Evolutionary conservation across 345 rosid genomes (phyloP).

Genomic region (Hibiscus tridactylites): DNA sequence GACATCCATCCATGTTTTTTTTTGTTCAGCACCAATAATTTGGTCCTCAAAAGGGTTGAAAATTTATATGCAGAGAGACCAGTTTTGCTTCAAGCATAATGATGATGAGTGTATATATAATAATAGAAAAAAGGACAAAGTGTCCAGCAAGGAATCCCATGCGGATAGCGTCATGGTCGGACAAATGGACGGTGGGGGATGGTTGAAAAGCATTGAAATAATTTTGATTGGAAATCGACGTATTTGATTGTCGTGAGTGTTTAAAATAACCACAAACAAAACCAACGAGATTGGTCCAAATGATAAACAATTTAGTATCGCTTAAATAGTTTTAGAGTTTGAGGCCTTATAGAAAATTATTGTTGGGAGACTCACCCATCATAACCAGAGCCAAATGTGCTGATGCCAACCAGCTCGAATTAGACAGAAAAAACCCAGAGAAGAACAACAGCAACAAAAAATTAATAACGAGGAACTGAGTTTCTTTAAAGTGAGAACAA

Average conservation of each 20-base stretch:
- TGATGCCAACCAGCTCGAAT: too few species aligned
- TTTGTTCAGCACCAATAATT: neutral
- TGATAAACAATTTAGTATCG: too few species aligned
- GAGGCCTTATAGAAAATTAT: too few species aligned
- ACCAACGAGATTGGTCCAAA: too few species aligned
- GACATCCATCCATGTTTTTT: slow-evolving; percentile 23
- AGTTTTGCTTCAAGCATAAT: neutral
- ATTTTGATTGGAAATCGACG: neutral
- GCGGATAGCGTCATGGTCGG: slow-evolving; percentile 16
- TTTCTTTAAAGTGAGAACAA: neutral
- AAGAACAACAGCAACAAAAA: too few species aligned
- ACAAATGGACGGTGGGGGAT: slow-evolving; percentile 21
- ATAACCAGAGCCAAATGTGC: too few species aligned
- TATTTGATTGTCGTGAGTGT: neutral
- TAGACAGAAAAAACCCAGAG: too few species aligned
- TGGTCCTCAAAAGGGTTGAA: neutral
- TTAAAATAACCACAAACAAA: neutral
- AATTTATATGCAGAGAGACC: neutral
- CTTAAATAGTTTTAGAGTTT: too few species aligned
- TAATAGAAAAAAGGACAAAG: neutral
- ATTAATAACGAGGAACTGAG: neutral
- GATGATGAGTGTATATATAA: neutral
- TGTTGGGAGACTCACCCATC: too few species aligned
- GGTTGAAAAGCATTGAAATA: neutral
- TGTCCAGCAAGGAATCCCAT: slow-evolving; percentile 10